Base-by-base conservation (phyloP, 306 rosid genomes). In the Quercus cerris region DNA sequence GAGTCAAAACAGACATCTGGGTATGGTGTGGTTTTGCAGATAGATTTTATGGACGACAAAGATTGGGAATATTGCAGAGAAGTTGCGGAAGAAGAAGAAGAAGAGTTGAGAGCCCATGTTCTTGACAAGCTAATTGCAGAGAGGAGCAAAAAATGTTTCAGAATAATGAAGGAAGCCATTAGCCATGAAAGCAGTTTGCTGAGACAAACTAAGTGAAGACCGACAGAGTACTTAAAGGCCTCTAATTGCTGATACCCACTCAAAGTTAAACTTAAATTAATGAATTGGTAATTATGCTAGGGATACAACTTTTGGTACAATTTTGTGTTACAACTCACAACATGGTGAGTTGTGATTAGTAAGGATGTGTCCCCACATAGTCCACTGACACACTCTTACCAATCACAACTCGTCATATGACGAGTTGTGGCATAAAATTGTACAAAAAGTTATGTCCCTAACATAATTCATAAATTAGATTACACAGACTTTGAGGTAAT, bases 1-100 rank as follows among this genome's bases (percentile, higher is more conserved):
- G 97, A 86, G 46, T 85, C 76, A 66, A 88, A 91, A 74, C 90
- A 89, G 22, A 25, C 61, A 74, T 89, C 83, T n/a, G 91, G 94
- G 78, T 86, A 83, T 25, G 91, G 92, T 2, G 88, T 83, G 58
- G 82, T 77, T 75, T 51, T 80, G 81, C 98, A 93, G 75, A 91
- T 71, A 52, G 93, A 88, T 85, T 61, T 78, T 1, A 87, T 62
- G 73, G 92, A 80, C 9, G 87, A 72, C 69, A 86, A 76, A 62
- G 4, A 49, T 49, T 82, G 80, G 76, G 86, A 71, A 35, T 78
- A 2, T 38, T 38, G 76, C 1, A 77, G 22, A 57, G 86, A 33
- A 68, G 35, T 71, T 73, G 83, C 8, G 72, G 84, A 80, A 9
- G 89, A 74, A 77, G 79, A 77, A 49, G 88, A 75, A 44, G 81